Conservation (phyloP, 352 stramenopile genomes). For the Pythium graminicola region DNA sequence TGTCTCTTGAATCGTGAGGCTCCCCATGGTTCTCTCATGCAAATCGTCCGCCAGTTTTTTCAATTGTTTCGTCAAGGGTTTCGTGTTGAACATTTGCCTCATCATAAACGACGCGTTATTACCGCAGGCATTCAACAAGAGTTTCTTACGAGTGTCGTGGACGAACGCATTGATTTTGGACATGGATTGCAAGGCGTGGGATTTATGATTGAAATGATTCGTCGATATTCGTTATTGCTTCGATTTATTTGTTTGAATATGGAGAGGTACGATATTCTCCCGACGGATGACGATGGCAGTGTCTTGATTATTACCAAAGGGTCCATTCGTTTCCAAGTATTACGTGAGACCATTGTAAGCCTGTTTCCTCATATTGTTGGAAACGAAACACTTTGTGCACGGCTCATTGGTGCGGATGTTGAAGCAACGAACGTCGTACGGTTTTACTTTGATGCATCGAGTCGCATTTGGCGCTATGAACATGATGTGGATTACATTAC, state of each 20-base stretch:
- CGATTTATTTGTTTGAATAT: conserved; percentile 32
- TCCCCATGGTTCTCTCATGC: conserved; percentile 15
- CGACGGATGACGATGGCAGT: conserved; percentile 18
- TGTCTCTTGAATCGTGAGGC: conserved; percentile 7
- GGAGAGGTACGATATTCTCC: conserved; percentile 28
- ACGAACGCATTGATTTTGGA: conserved; percentile 30
- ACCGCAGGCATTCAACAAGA: conserved; percentile 24
- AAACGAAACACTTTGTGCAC: conserved; percentile 31
- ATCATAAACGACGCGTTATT: conserved; percentile 5
- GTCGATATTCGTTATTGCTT: conserved; percentile 37
- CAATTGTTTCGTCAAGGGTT: conserved; percentile 18
- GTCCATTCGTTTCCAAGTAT: conserved; percentile 35
- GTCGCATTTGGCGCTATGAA: conserved; percentile 27
- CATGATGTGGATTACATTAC: conserved; percentile 35
- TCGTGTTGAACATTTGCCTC: conserved; percentile 1
- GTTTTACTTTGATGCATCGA: conserved; percentile 34
- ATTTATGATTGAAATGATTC: conserved; percentile 37
- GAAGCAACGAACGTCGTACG: conserved; percentile 18
- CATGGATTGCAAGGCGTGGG: conserved; percentile 27
- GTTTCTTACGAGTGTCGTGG: conserved; percentile 38
- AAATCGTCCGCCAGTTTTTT: conserved; percentile 14
- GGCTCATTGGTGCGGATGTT: conserved; percentile 36
- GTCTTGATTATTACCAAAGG: conserved; percentile 32
- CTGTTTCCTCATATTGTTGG: conserved; percentile 41
- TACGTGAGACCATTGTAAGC: conserved; percentile 36